Base-by-base conservation (phyloP, 2,329 filamentous ascomycete species). In the Clarireedia sp. region DNA sequence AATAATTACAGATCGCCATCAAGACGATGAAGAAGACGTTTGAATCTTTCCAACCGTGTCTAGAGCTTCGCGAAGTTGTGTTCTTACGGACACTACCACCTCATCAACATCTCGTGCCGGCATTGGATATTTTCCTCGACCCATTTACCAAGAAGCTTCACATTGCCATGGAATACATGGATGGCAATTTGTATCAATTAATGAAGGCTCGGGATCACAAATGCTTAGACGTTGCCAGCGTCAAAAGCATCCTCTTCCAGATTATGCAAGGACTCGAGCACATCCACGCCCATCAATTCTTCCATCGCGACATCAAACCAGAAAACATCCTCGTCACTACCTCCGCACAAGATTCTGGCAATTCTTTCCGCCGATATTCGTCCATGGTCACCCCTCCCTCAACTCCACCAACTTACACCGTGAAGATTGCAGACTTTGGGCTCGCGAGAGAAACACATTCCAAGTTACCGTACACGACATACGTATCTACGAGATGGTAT, bases 21-120 rank as follows among this genome's bases (percentile, higher is more conserved):
- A 99, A 99, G 75, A 97, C 94, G 5, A 99, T 99, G 94, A 99
- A 99, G 80, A 99, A 99, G 81, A 91, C 87, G 0, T 99, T 97
- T 66, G 91, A 97, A 65, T 95, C 89, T 1, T 90, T 96, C 68
- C 76, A 82, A 16, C 87, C 90, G 51, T 99, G 94, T 71, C 75
- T 96, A 61, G 94, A 99, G 72, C 81, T 99, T 53, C 86, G 94
- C 59, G 94, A 99, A 72, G 94, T 99, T 62, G 94, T 99, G 69
- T 99, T 99, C 73, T 77, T 99, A 47, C 86, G 90, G 67, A 92
- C 90, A 10, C 77, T 99, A 16, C 94, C 94, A 2, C 77, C 81
- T 45, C 94, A 99, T 69, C 83, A 85, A 64, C 94, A 99, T 71
- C 81, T 99, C 36, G 94, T 99, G n/a, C 94, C 94, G 37, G 92